phyloP scores from a whole-genome alignment of 1,284 basidiomycete species.

The Boletus austroedulis region DNA sequence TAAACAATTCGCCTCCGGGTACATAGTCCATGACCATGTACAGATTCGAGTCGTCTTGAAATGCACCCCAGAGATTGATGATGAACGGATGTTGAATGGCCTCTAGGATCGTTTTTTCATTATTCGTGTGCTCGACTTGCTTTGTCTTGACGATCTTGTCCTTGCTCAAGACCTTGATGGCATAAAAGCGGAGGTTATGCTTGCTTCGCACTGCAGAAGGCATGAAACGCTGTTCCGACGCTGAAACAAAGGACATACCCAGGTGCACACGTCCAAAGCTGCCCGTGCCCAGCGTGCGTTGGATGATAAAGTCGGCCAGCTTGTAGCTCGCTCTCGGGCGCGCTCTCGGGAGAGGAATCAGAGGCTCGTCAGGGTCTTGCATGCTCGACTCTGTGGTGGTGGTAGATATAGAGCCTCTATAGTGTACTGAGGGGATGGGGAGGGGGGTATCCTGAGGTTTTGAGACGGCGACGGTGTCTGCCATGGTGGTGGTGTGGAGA shows the following conservation, averaged over 20 bases:
- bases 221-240: background rate
- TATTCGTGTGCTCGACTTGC: slow-evolving; percentile 97
- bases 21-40: slow-evolving; percentile 99
- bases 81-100: slow-evolving; percentile 94
- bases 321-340: slow-evolving; percentile 65
- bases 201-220: slow-evolving; percentile 71
- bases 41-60: slow-evolving; percentile 89
- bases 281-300: slow-evolving; percentile 85
- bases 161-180: slow-evolving; percentile 92
- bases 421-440: slow-evolving; percentile 31
- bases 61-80: slow-evolving; percentile 97
- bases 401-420: slow-evolving; percentile 63
- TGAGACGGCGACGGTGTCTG: slow-evolving; percentile 1
- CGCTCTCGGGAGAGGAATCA: slow-evolving; percentile 26
- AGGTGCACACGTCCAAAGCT: slow-evolving; percentile 95
- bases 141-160: slow-evolving; percentile 95
- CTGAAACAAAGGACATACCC: slow-evolving; percentile 49
- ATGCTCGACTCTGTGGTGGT: slow-evolving; percentile 50
- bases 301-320: slow-evolving; percentile 70
- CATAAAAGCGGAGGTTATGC: slow-evolving; percentile 92
- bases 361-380: slow-evolving; percentile 38
- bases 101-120: slow-evolving; percentile 88
- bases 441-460: slow-evolving; percentile 19
- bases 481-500: slow-evolving; percentile 16
- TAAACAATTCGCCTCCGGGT: slow-evolving; percentile 95